Evolutionary conservation across 345 rosid species (phyloP), one percentile per base, ranked within the genome.

Genomic region (Camelina hispida): DNA sequence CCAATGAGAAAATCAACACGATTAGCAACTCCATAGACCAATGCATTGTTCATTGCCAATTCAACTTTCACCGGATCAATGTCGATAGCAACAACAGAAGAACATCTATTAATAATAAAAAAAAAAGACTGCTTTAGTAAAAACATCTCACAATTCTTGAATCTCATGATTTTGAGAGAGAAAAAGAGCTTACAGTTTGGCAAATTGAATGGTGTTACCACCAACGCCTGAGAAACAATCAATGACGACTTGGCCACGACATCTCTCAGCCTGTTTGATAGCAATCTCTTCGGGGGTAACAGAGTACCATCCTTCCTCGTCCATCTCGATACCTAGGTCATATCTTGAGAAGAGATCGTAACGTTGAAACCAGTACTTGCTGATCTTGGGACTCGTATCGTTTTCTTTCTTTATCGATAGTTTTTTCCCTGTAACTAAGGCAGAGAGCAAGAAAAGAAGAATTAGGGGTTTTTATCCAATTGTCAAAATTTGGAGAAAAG

Each of bases 121-220:
- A 65, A 0, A 17, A n/a, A 10, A 6, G n/a, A 35, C 15, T 37
- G 13, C 23, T 23, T 63, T 8, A 40, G 2, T 59, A 32, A 71
- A 32, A 34, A 35, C 60, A 56, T 13, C 28, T 34, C 64, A 44
- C 5, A 55, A n/a, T n/a, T n/a, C n/a, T n/a, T n/a, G n/a, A n/a
- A n/a, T 30, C 0, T 30, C 37, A 34, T 66, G 17, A 4, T 69
- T 43, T 25, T 3, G 25, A 23, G 38, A 23, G 8, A 57, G 10
- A 44, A 9, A 60, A 4, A 40, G 35, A 40, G 20, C 14, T 43
- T 22, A 83, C 87, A 80, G 44, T 73, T 52, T 55, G 55, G 85
- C 87, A 23, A 85, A 83, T 57, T 85, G 89, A 67, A 83, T 82
- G 61, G 89, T 80, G 77, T 85, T 84, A 50, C 89, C 87, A 34